These are phyloP conservation scores for Solanum chacoense DNA, from an alignment of 305 asterid species.

Conservation along the genomic window DNA sequence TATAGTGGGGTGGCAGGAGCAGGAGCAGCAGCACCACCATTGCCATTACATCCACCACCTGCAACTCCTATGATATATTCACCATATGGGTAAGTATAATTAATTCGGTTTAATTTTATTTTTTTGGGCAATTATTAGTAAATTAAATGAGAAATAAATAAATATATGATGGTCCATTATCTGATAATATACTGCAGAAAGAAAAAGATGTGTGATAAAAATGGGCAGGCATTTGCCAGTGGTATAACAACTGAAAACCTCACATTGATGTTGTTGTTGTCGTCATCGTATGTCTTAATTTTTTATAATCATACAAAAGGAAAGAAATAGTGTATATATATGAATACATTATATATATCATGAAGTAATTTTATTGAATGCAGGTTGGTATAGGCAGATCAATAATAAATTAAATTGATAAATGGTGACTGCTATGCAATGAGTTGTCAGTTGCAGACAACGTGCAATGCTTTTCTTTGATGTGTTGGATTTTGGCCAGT, in stretches of 20 bases:
- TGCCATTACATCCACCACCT: constrained; percentile 31
- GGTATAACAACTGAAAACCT: constrained; percentile 16
- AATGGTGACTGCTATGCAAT: constrained; percentile 2
- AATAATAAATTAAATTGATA: constrained; percentile 28
- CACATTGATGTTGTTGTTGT: constrained; percentile 20
- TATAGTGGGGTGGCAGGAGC: constrained; percentile 26
- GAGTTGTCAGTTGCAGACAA: constrained; percentile 28
- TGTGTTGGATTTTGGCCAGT: neutral
- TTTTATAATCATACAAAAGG: neutral
- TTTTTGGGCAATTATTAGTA: neutral
- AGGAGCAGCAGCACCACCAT: constrained; percentile 23
- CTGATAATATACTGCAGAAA: constrained; percentile 25
- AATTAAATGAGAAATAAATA: neutral
- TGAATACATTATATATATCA: neutral
- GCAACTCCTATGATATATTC: constrained; percentile 68
- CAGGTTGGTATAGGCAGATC: constrained; percentile 49
- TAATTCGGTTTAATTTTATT: neutral
- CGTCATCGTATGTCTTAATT: constrained; percentile 3
- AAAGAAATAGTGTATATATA: neutral
- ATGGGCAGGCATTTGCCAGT: constrained; percentile 41
- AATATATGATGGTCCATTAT: constrained; percentile 28
- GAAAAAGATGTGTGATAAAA: constrained; percentile 19
- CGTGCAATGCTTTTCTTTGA: neutral
- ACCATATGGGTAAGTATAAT: constrained; percentile 64
- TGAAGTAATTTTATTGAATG: constrained; percentile 23